Conservation (phyloP, 2,329 filamentous ascomycete species). For the Gaeumannomyces sp. region DNA sequence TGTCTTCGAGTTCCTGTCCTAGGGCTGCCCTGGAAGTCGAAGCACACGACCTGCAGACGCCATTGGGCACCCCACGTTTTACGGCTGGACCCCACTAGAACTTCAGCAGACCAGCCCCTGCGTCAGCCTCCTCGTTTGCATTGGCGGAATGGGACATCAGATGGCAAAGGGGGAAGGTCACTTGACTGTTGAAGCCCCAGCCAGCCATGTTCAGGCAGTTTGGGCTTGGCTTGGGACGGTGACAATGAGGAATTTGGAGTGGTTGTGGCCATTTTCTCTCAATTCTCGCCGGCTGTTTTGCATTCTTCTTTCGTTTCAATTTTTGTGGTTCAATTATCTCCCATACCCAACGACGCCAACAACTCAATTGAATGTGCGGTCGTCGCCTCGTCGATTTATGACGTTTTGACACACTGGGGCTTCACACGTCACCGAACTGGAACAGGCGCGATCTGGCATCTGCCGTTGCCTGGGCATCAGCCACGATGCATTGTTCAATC, state of each 20-base stretch:
- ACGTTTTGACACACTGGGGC: background rate
- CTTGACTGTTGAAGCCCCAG: background rate
- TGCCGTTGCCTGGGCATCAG: background rate
- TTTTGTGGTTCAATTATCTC: background rate
- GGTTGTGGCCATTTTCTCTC: background rate
- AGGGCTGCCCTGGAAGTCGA: background rate
- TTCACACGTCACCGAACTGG: background rate
- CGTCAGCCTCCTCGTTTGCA: background rate
- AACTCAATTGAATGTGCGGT: too few relatives aligned
- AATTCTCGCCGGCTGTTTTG: background rate
- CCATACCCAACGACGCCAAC: too few relatives aligned
- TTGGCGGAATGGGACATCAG: background rate
- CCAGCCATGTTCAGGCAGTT: background rate
- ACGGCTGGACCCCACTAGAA: background rate
- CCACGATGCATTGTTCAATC: background rate
- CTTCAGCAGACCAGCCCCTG: background rate
- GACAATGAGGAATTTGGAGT: background rate
- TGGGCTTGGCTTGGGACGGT: background rate
- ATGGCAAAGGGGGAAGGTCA: background rate
- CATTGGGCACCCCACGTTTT: background rate
- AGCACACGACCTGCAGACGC: too few relatives aligned
- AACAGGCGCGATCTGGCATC: background rate
- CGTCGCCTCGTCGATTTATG: background rate
- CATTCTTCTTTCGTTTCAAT: background rate
- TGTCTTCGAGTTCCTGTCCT: background rate